Base-by-base conservation (phyloP, 2,329 filamentous ascomycete genomes). In the Aureobasidium subglaciale region DNA sequence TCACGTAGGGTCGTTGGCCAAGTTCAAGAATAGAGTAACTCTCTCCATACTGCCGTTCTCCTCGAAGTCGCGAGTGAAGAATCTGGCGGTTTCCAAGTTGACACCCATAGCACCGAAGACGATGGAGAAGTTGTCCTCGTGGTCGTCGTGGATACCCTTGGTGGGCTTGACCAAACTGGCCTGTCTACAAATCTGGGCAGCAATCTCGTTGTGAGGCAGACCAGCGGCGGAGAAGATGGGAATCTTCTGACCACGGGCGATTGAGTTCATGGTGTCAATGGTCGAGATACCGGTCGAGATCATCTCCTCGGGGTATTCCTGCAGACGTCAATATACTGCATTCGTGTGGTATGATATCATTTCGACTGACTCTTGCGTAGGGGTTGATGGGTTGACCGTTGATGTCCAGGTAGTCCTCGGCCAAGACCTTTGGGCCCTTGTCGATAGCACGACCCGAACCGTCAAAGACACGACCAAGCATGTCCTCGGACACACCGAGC, bases 61-160 rank as follows among this genome's bases (percentile, higher is more conserved):
- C 74, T 99, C 93, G 69, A 99, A 99, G 68, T 99, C 93, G 63
- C 90, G 84, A 34, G 92, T 97, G 79, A 99, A 99, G 83, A 99
- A 99, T 66, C 93, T 88, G 66, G 88, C 89, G 29, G 93, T 99
- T 73, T 99, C 93, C 86, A 99, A 85, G 79, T 99, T 99, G 65
- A 99, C 93, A 90, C 93, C 93, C 93, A 99, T 99, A 69, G 93
- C 93, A 70, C 90, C 95, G 71, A 99, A 99, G 57, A 99, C 93
- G 67, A 99, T 99, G 59, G 91, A 96, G 82, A 99, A 99, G 79
- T 99, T 99, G 69, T 99, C 93, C 68, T 96, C 90, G 74, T 99
- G 93, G 56, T 85, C 91, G 68, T 99, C 95, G 69, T 99, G 93
- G 24, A 93, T 85, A 62, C 87, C 91, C 83, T 99, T 99, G 71